Evolutionary conservation across 768 basidiomycete genomes (phyloP), one percentile per base, ranked within the genome.

Genomic region (Boletellus sp.): DNA sequence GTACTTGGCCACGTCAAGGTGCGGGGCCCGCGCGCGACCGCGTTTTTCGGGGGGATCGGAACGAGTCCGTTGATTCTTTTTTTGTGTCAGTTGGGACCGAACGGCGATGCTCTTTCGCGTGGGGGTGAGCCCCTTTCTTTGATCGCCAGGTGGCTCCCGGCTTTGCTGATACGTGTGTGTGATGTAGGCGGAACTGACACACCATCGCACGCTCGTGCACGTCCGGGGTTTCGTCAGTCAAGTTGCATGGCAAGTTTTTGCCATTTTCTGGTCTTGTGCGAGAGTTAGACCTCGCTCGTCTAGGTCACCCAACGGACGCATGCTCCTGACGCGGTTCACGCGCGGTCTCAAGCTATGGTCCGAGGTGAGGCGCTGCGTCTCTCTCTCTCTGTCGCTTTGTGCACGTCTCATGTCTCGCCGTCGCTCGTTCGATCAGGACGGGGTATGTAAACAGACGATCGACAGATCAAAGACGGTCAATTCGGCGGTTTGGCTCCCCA

Each of bases 1-100:
- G 56, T 78, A 72, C 48, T 57, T 80, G 45, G 78, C 79, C 15
- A 80, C 80, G 4, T 73, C 79, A n/a, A 78, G 78, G 70, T 78
- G 45, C 9, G 66, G 66, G 31, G 13, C 12, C 6, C 36, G 16
- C 11, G 6, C 2, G 19, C 37, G 10, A 16, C 15, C n/a, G 17
- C 11, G 45, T 49, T 34, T 9, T 42, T n/a, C n/a, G n/a, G n/a
- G n/a, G n/a, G n/a, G n/a, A n/a, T n/a, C n/a, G n/a, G 4, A 33
- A 32, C 41, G 36, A 50, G 49, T 26, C 3, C 39, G 2, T 23
- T 3, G 4, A 4, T 13, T 34, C 4, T 16, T 33, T 31, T 7
- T 24, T 13, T 34, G 41, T n/a, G 4, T 6, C 6, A 78, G 76
- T 57, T 78, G 77, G 77, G 77, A 79, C 45, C 60, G 75, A 40